phyloP scores from a whole-genome alignment of 768 basidiomycete species.

The Calvatia gigantea region DNA sequence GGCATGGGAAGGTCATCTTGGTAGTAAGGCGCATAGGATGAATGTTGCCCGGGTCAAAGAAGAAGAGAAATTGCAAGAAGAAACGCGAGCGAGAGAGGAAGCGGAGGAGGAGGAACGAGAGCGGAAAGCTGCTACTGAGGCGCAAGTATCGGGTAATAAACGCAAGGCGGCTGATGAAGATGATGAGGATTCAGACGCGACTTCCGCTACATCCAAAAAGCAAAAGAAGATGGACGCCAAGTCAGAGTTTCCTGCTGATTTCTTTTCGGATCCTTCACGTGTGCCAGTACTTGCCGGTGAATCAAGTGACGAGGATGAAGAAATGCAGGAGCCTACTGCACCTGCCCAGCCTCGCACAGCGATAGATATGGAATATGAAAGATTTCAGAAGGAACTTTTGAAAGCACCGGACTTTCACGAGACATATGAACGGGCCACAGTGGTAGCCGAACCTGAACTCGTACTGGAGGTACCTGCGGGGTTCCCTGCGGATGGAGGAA shows the following conservation, averaged over 20 bases:
- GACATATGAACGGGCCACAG: conserved; percentile 65
- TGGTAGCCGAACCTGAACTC: conserved; percentile 65
- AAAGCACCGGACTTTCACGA: conserved; percentile 39
- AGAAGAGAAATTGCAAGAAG: conserved; percentile 43
- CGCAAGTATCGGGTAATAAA: conserved; percentile 27
- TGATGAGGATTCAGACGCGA: conserved; percentile 13
- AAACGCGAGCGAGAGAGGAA: conserved; percentile 30
- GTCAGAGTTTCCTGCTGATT: conserved; percentile 56
- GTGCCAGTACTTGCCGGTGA: conserved; percentile 35
- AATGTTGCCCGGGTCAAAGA: conserved; percentile 58
- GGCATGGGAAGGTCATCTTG: conserved; percentile 86
- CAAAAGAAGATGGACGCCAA: conserved; percentile 9
- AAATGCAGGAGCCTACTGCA: conserved; percentile 15
- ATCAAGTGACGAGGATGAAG: conserved; percentile 42
- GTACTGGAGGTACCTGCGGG: conserved; percentile 43
- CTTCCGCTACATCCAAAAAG: conserved; percentile 18
- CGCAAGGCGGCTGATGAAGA: conserved; percentile 19
- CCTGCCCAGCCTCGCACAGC: conserved; percentile 22
- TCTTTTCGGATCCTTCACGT: conserved; percentile 77
- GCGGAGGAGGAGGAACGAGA: conserved; percentile 26
- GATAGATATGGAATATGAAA: conserved; percentile 71
- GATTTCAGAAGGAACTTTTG: conserved; percentile 65
- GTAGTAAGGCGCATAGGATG: conserved; percentile 74
- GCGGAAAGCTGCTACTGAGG: conserved; percentile 21
- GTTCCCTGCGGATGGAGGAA: conserved; percentile 33